Evolutionary conservation across 2,329 filamentous ascomycete genomes (phyloP).

Genomic region (Ploettnerulaceae sp.): DNA sequence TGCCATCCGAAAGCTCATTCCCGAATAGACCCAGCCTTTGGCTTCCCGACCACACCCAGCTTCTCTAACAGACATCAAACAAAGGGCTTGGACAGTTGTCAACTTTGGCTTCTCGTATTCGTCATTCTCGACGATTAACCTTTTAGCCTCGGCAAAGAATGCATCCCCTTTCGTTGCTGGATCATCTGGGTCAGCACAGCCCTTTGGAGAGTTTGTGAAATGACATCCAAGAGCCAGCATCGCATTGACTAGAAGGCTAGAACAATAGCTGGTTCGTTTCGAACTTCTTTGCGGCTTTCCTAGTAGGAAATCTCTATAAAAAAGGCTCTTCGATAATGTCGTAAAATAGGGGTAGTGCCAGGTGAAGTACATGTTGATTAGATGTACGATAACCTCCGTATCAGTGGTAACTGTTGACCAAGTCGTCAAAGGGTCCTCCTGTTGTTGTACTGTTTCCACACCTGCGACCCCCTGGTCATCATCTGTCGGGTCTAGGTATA

Average conservation of each 20-base stretch:
- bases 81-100: conserved; percentile 87
- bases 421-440: conserved; percentile 68
- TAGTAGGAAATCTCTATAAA: conserved; percentile 76
- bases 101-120: conserved; percentile 86
- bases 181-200: conserved; percentile 66
- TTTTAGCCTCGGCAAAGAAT: conserved; percentile 91
- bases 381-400: conserved; percentile 71
- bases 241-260: conserved; percentile 82
- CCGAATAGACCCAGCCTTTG: conserved; percentile 96
- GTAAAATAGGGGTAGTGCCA: conserved; percentile 98
- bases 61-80: conserved; percentile 93
- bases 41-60: conserved; percentile 91
- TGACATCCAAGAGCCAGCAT: conserved; percentile 92
- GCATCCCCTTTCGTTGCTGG: conserved; percentile 87
- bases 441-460: conserved; percentile 32
- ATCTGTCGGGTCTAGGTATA: conserved; percentile 62
- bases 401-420: conserved; percentile 88
- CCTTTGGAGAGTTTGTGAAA: conserved; percentile 73
- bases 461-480: conserved; percentile 31
- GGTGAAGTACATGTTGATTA: conserved; percentile 94
- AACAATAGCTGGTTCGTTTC: conserved; percentile 71
- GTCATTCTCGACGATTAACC: conserved; percentile 83
- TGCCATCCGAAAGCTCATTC: conserved; percentile 98
- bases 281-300: conserved; percentile 54
- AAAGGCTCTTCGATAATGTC: conserved; percentile 78